phyloP scores from a whole-genome alignment of 176 grass and related monocot species.

The Carex scoparia region DNA sequence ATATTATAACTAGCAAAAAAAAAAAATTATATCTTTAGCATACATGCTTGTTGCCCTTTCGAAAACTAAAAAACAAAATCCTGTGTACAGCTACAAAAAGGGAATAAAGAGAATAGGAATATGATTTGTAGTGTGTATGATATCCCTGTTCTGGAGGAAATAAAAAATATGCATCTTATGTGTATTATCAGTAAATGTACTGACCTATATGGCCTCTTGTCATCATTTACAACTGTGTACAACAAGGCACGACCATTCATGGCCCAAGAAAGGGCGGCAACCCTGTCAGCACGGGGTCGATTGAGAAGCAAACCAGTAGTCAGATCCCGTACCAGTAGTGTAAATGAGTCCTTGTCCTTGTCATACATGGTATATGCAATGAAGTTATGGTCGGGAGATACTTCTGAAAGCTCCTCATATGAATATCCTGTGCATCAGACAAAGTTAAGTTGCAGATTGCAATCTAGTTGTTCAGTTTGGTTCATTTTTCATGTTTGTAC shows the following conservation, averaged over 20 bases:
- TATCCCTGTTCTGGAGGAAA: background rate
- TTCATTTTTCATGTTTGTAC: background rate
- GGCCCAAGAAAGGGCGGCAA: constrained; percentile 80
- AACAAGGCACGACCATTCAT: constrained; percentile 82
- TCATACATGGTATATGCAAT: constrained; percentile 97
- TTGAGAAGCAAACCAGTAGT: constrained; percentile 59
- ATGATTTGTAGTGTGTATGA: background rate
- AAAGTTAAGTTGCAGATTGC: background rate
- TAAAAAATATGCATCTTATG: background rate
- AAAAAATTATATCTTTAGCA: background rate
- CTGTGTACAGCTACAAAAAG: background rate
- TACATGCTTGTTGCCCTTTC: background rate
- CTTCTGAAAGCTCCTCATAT: constrained; percentile 90
- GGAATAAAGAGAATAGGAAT: constrained; percentile 7
- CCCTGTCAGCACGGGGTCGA: constrained; percentile 57
- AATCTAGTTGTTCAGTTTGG: background rate
- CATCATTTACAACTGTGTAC: constrained; percentile 76
- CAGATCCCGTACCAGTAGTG: constrained; percentile 78
- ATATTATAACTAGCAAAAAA: background rate
- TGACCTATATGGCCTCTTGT: constrained; percentile 75
- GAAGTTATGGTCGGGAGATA: constrained; percentile 75
- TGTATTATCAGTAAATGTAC: constrained; percentile 26
- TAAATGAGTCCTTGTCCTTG: constrained; percentile 88
- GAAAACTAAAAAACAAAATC: background rate
- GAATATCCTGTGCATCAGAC: constrained; percentile 64